Base-by-base conservation (phyloP, 2,329 filamentous ascomycete genomes). In the Aspergillus oerlinghausenensis region DNA sequence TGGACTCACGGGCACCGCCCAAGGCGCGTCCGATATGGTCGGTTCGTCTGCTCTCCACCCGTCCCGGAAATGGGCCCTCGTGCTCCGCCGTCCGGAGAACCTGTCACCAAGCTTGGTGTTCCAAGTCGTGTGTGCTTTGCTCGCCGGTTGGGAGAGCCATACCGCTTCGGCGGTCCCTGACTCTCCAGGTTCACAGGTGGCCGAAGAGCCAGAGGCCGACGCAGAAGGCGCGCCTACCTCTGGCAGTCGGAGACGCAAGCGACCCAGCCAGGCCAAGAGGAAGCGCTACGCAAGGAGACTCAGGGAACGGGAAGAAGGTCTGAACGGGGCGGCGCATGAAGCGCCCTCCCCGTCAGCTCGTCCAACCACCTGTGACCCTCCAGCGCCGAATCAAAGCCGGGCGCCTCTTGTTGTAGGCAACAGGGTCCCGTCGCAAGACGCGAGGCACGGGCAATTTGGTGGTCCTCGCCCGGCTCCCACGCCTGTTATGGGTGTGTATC, bases 21-120 rank as follows among this genome's bases (percentile, higher is more conserved):
- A 43, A 57, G 43, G 51, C 65, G 17, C 57, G 59, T 50, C 56
- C 51, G 60, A 65, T 47, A 59, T 58, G n/a, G 26, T 50, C 57
- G 63, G 61, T 54, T 55, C 51, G 51, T 32, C 52, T 51, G 32
- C 49, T 54, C 38, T 23, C 40, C 51, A 48, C 38, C 40, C 29
- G 49, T 54, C 58, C 50, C 60, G 58, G 53, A 40, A 55, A 40
- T 58, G 56, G 55, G 63, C 61, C 50, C 57, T 63, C n/a, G 62
- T 63, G 52, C 52, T 56, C 48, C 58, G 56, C 23, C 62, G 56
- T 35, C 56, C 59, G 56, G 63, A 60, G 32, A 61, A 62, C 48
- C 54, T 65, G 48, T 60, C 61, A 17, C 62, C 56, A 42, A 53
- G 58, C 26, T 32, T 62, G 43, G 49, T 58, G 45, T 45, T 54